phyloP scores from a whole-genome alignment of 2,329 filamentous ascomycete genomes.

The Beauveria pseudobassiana region DNA sequence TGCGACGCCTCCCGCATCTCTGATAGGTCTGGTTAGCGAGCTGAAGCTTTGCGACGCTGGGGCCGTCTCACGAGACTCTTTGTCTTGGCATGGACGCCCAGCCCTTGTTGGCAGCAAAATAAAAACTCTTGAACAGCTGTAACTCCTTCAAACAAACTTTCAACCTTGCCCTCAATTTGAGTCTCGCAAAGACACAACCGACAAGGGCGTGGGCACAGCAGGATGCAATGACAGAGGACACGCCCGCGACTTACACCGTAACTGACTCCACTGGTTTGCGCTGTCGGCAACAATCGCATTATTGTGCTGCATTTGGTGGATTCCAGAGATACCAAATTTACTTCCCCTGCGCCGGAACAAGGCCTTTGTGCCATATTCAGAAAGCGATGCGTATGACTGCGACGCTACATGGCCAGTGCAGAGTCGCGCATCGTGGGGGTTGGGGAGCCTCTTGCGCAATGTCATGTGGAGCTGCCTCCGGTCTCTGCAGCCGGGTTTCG shows the following conservation, averaged over 20 bases:
- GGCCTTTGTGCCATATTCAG: not conserved
- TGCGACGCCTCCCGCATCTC: conserved; percentile 5
- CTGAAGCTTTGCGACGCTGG: conserved; percentile 2
- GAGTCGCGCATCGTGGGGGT: not conserved
- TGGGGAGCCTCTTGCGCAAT: not conserved
- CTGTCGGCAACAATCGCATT: not conserved
- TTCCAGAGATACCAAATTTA: not conserved
- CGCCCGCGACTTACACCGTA: not conserved
- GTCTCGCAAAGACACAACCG: not conserved
- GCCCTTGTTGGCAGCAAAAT: not conserved
- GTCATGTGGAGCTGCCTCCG: conserved; percentile 8
- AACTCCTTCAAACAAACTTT: no score
- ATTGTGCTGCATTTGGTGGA: conserved; percentile 3
- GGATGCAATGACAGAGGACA: not conserved
- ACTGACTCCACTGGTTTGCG: not conserved
- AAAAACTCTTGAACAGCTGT: no score
- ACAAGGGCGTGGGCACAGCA: not conserved
- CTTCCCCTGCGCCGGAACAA: not conserved
- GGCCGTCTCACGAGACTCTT: not conserved
- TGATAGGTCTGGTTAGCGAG: conserved; percentile 10
- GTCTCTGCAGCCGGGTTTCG: conserved; percentile 5
- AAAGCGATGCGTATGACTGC: not conserved
- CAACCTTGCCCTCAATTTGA: not conserved
- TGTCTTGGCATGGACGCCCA: not conserved
- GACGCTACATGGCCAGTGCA: not conserved